Percentiles rank a stretch among this genome's conserved stretches.
Conservation (phyloP, 2,329 filamentous ascomycete species). For the Tolypocladium endophyticum region DNA sequence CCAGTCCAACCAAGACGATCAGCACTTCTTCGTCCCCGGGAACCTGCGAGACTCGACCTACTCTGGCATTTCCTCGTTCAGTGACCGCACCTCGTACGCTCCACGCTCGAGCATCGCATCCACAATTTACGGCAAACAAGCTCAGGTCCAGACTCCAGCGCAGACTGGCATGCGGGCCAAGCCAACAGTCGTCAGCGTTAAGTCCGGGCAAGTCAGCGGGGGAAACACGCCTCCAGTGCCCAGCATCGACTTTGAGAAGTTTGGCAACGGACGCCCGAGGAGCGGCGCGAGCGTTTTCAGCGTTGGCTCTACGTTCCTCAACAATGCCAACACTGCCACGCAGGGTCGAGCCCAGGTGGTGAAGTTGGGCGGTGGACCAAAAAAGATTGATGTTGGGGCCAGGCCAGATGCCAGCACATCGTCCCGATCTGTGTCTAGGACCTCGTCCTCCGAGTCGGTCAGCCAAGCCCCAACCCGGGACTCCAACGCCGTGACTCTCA, state of each 20-base stretch:
- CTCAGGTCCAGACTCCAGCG: conserved; percentile 69
- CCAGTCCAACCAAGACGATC: conserved; percentile 55
- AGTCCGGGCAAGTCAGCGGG: conserved; percentile 49
- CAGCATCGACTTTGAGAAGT: conserved; percentile 55
- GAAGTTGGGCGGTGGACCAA: conserved; percentile 41
- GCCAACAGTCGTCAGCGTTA: conserved; percentile 88
- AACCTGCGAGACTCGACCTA: conserved; percentile 88
- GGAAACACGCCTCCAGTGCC: conserved; percentile 61
- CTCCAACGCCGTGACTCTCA: conserved; percentile 35
- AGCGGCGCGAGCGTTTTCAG: conserved; percentile 52
- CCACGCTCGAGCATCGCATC: conserved; percentile 72
- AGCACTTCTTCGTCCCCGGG: conserved; percentile 87
- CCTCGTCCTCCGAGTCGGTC: conserved; percentile 6
- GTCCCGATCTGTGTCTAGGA: conserved; percentile 7
- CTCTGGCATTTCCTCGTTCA: conserved; percentile 59
- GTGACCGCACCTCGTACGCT: conserved; percentile 51
- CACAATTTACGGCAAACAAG: conserved; percentile 88
- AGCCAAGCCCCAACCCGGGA: conserved; percentile 19
- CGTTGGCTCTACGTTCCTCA: conserved; percentile 58
- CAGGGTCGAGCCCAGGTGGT: conserved; percentile 50
- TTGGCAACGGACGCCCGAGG: conserved; percentile 35
- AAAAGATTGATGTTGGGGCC: conserved; percentile 30
- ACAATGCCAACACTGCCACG: conserved; percentile 50
- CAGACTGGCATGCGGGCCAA: conserved; percentile 82
- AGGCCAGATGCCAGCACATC: conserved; percentile 25